Percentiles rank a stretch among this genome's conserved stretches.
phyloP scores from a whole-genome alignment of 148 eudicot genomes.

The Rhododendron ferrugineum region DNA sequence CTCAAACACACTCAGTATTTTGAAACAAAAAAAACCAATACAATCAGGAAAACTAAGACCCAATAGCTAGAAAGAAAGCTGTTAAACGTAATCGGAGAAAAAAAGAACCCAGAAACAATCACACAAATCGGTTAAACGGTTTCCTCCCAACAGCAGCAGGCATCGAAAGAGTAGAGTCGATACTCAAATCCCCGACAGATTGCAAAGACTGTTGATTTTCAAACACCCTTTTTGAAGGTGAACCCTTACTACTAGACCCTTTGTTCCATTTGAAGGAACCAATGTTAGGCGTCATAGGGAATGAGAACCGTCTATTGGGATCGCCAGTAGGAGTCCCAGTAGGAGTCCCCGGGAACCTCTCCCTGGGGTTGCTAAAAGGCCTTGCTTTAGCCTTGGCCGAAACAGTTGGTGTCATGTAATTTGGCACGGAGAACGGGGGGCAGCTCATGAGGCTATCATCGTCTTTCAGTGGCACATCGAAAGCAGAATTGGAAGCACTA shows the following conservation, averaged over 20 bases:
- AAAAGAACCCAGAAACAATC: constrained; percentile 29
- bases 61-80: not conserved
- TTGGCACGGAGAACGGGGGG: constrained; percentile 68
- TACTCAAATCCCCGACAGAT: constrained; percentile 60
- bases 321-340: constrained; percentile 40
- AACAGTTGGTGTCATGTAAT: constrained; percentile 65
- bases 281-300: constrained; percentile 54
- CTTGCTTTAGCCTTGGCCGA: constrained; percentile 66
- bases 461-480: constrained; percentile 46
- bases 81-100: not conserved
- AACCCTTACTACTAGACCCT: constrained; percentile 38
- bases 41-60: not conserved
- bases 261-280: constrained; percentile 82
- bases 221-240: constrained; percentile 31
- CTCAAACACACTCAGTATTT: constrained; percentile 28
- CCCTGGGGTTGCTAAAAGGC: constrained; percentile 37
- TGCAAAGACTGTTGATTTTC: constrained; percentile 46
- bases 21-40: constrained; percentile 1
- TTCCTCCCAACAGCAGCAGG: constrained; percentile 76
- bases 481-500: constrained; percentile 38
- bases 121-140: constrained; percentile 92
- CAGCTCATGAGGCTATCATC: constrained; percentile 83
- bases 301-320: constrained; percentile 74
- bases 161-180: constrained; percentile 77
- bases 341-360: constrained; percentile 44